Percentiles rank a stretch among this genome's conserved stretches.
These are phyloP conservation scores for Naematelia aurantialba DNA, from an alignment of 768 basidiomycete genomes.

Conservation along the genomic window DNA sequence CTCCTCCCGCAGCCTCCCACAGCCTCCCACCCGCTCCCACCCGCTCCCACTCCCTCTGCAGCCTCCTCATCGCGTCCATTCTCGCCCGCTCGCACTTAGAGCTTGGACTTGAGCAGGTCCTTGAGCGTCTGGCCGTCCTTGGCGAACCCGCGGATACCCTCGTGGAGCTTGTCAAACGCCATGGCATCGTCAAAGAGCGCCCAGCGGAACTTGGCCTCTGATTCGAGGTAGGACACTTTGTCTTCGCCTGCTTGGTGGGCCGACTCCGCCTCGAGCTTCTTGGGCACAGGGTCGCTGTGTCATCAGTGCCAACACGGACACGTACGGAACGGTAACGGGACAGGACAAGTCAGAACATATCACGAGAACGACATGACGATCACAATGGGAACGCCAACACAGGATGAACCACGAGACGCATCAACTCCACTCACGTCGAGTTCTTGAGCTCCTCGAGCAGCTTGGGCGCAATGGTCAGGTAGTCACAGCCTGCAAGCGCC, in stretches of 20 bases:
- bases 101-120: slow-evolving; percentile 63
- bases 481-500: slow-evolving; percentile 92
- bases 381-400: neutral
- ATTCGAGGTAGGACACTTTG: slow-evolving; percentile 81
- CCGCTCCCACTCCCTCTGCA: too few species aligned
- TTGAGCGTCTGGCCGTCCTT: slow-evolving; percentile 81
- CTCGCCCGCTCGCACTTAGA: too few species aligned
- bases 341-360: neutral
- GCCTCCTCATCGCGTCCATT: too few species aligned
- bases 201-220: slow-evolving; percentile 97
- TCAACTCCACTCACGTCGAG: slow-evolving; percentile 31
- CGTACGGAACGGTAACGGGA: neutral
- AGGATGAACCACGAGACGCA: neutral
- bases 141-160: slow-evolving; percentile 97
- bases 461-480: slow-evolving; percentile 86
- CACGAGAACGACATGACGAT: neutral
- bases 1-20: too few species aligned
- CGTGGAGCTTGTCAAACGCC: slow-evolving; percentile 99
- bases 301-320: neutral
- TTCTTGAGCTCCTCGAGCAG: slow-evolving; percentile 87
- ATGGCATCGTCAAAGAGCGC: slow-evolving; percentile 83
- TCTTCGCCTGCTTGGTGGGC: slow-evolving; percentile 57
- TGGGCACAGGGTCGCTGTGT: slow-evolving; percentile 64
- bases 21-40: too few species aligned
- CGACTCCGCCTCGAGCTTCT: slow-evolving; percentile 68